Conservation (phyloP, 352 stramenopile genomes). For the Pythium rhizo-oryzae region DNA sequence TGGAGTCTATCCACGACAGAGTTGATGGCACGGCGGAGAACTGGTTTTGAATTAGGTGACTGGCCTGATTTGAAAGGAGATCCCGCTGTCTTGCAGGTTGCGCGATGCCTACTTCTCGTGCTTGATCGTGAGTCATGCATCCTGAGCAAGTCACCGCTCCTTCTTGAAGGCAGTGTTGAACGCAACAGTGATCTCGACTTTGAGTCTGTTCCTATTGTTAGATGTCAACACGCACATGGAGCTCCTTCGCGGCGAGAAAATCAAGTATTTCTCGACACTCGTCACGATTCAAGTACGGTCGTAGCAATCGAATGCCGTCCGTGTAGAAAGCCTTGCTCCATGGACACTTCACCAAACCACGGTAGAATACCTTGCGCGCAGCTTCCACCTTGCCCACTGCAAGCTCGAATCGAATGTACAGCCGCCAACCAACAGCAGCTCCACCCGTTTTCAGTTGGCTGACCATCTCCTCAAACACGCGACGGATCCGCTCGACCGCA, state of each 20-base stretch:
- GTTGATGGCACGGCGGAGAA: not conserved
- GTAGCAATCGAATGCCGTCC: conserved; percentile 61
- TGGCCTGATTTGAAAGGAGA: not conserved
- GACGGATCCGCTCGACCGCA: conserved; percentile 54
- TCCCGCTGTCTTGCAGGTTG: not conserved
- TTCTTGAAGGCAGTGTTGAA: too few relatives aligned
- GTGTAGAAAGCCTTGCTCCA: conserved; percentile 84
- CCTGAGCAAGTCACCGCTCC: not conserved
- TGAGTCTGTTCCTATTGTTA: conserved; percentile 19
- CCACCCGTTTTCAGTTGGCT: conserved; percentile 50
- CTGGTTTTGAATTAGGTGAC: not conserved
- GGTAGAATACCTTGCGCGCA: conserved; percentile 76
- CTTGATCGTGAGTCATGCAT: not conserved
- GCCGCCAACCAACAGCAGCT: conserved; percentile 61
- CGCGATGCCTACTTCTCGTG: not conserved
- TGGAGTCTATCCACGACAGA: conserved; percentile 21
- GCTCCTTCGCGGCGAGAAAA: conserved; percentile 74
- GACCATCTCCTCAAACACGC: conserved; percentile 71
- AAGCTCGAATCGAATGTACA: conserved; percentile 83
- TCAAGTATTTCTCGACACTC: conserved; percentile 69
- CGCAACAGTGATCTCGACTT: not conserved
- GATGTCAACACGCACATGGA: conserved; percentile 62
- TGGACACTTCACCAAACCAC: conserved; percentile 63
- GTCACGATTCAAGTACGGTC: conserved; percentile 59
- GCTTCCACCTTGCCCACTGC: conserved; percentile 66